Percentiles rank a stretch among this genome's conserved stretches.
Conservation (phyloP, 305 asterid species). For the Plantago lanceolata region DNA sequence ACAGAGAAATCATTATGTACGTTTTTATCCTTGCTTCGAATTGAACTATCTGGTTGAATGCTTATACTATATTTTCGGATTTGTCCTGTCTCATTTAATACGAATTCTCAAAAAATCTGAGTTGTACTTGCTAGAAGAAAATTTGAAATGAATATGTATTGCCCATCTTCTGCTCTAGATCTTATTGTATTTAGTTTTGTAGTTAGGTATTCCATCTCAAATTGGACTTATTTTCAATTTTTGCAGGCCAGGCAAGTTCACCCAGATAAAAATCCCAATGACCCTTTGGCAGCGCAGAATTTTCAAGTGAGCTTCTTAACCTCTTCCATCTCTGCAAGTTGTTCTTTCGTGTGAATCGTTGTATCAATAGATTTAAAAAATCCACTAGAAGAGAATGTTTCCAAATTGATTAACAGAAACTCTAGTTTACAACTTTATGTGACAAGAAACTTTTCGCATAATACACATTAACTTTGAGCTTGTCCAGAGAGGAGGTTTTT, state of each 20-base stretch:
- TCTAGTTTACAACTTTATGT: not conserved
- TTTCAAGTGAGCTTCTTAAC: conserved; percentile 39
- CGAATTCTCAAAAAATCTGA: no score
- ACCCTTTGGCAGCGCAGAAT: conserved; percentile 81
- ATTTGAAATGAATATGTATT: not conserved
- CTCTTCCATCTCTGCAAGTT: conserved; percentile 3
- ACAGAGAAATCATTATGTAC: no score
- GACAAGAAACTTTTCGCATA: not conserved
- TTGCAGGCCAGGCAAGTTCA: conserved; percentile 96
- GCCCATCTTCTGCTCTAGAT: conserved; percentile 3
- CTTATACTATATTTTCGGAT: no score
- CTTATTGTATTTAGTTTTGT: not conserved
- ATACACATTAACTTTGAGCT: not conserved
- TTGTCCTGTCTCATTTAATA: no score
- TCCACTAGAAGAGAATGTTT: not conserved
- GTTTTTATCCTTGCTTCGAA: no score
- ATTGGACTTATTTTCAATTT: conserved; percentile 19
- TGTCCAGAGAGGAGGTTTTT: not conserved
- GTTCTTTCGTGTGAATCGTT: conserved; percentile 1
- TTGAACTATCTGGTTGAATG: no score
- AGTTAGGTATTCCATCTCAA: not conserved
- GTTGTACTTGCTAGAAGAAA: no score
- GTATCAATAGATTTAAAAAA: not conserved
- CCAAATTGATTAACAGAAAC: not conserved
- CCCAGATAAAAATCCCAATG: conserved; percentile 95